Conservation (phyloP, 768 basidiomycete species). For the Erythrobasidium yunnanense region DNA sequence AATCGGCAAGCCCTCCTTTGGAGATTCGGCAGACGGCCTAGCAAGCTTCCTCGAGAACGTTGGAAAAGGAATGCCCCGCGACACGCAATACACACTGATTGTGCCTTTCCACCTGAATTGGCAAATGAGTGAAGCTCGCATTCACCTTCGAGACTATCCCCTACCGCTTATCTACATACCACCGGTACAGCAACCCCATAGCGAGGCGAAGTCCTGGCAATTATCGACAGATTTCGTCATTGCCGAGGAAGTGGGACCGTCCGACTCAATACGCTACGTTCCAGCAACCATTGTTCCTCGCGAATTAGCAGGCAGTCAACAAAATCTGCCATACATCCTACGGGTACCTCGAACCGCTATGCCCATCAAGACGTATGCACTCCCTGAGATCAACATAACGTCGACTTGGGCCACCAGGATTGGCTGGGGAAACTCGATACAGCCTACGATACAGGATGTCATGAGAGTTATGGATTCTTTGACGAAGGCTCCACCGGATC, state of each 20-base stretch:
- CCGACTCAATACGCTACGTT: slow-evolving; percentile 41
- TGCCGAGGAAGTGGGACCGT: slow-evolving; percentile 66
- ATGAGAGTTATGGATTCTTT: slow-evolving; percentile 71
- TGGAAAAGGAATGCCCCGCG: slow-evolving; percentile 58
- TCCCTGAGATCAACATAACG: slow-evolving; percentile 58
- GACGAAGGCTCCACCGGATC: slow-evolving; percentile 63
- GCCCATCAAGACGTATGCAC: slow-evolving; percentile 86
- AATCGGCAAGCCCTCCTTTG: slow-evolving; percentile 54
- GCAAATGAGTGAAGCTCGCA: slow-evolving; percentile 52
- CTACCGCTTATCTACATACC: slow-evolving; percentile 71
- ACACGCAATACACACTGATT: slow-evolving; percentile 65
- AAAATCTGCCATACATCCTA: slow-evolving; percentile 21
- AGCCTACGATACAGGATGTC: slow-evolving; percentile 73
- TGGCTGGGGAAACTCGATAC: slow-evolving; percentile 80
- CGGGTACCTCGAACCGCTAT: slow-evolving; percentile 78
- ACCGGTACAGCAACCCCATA: slow-evolving; percentile 36
- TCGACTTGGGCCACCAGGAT: slow-evolving; percentile 59
- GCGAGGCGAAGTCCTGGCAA: slow-evolving; percentile 47
- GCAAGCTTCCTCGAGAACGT: slow-evolving; percentile 56
- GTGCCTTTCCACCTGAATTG: slow-evolving; percentile 70
- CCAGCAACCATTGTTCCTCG: slow-evolving; percentile 54
- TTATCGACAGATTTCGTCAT: slow-evolving; percentile 71
- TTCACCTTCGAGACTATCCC: slow-evolving; percentile 75
- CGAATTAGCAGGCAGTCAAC: slow-evolving; percentile 43
- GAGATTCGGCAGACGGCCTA: slow-evolving; percentile 45